A percentile compares a stretch with the other conserved stretches of the same genome.
These are phyloP conservation scores for Trypanosomatidae sp. DNA, from an alignment of 208 protist genomes.

Conservation along the genomic window DNA sequence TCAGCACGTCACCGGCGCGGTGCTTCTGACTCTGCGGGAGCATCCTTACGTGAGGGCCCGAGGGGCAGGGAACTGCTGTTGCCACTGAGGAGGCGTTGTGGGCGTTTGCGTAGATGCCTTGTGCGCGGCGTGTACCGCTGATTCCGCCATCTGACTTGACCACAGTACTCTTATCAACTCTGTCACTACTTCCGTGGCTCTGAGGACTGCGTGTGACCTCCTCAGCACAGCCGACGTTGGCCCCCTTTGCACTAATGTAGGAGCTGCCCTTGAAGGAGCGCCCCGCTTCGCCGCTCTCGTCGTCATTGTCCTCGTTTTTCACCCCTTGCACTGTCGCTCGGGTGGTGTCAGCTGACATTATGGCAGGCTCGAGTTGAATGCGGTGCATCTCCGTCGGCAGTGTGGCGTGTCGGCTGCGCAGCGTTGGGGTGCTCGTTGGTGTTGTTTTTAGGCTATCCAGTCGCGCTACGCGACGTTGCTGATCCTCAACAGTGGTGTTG, in stretches of 20 bases:
- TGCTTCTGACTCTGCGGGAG: constrained; percentile 16
- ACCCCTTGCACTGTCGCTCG: not conserved
- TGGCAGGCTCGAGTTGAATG: constrained; percentile 23
- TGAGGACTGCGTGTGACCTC: not conserved
- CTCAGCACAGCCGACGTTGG: not conserved
- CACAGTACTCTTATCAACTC: not conserved
- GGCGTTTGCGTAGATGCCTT: not conserved
- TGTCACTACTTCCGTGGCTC: not conserved
- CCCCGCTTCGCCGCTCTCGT: not conserved
- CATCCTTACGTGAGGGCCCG: not conserved
- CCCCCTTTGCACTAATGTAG: not conserved
- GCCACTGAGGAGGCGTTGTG: not conserved
- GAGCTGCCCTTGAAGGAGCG: not conserved
- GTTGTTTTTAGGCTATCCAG: constrained; percentile 26
- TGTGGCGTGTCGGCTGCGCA: constrained; percentile 28
- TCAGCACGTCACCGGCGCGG: constrained; percentile 27
- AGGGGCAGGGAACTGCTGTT: not conserved
- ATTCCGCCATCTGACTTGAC: not conserved
- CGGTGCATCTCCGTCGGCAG: constrained; percentile 30
- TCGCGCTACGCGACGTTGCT: constrained; percentile 31
- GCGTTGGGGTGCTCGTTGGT: constrained; percentile 19
- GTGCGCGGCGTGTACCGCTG: not conserved
- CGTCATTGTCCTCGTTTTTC: not conserved
- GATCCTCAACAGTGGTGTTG: constrained; percentile 28
- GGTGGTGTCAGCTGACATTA: not conserved